Conservation (phyloP, 768 basidiomycete species). For the Amanita phalloides region DNA sequence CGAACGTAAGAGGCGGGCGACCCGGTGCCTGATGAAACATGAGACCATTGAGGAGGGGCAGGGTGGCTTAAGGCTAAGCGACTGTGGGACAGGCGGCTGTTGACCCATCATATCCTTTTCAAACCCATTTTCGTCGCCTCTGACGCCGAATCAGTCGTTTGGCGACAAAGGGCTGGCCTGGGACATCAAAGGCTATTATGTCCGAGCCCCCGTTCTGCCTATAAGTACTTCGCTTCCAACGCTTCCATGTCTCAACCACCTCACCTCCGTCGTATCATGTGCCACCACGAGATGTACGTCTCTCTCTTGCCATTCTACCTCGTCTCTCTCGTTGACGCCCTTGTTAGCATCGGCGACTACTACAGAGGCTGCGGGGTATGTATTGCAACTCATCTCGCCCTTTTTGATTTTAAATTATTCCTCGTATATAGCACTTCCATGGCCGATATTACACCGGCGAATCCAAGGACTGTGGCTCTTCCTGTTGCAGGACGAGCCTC, state of each 20-base stretch:
- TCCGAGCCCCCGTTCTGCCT: not conserved
- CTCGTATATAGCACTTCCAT: conserved; percentile 30
- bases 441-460: conserved; percentile 38
- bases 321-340: not conserved
- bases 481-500: conserved; percentile 26
- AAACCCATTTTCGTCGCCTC: conserved; percentile 1
- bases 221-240: not conserved
- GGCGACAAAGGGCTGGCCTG: not conserved
- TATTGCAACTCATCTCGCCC: conserved; percentile 1
- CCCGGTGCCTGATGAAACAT: conserved; percentile 4
- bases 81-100: not conserved
- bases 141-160: not conserved
- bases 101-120: not conserved
- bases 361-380: conserved; percentile 41
- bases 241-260: not conserved
- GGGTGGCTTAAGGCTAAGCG: not conserved
- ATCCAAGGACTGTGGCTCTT: conserved; percentile 26
- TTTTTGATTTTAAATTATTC: conserved; percentile 3
- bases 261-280: not conserved
- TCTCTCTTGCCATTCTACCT: not conserved
- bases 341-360: conserved; percentile 32
- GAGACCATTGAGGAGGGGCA: not conserved
- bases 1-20: conserved; percentile 1
- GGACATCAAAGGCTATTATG: not conserved
- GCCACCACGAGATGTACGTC: not conserved